Base-by-base conservation (phyloP, 1,284 basidiomycete genomes). In the Rhodotorula glutinis region DNA sequence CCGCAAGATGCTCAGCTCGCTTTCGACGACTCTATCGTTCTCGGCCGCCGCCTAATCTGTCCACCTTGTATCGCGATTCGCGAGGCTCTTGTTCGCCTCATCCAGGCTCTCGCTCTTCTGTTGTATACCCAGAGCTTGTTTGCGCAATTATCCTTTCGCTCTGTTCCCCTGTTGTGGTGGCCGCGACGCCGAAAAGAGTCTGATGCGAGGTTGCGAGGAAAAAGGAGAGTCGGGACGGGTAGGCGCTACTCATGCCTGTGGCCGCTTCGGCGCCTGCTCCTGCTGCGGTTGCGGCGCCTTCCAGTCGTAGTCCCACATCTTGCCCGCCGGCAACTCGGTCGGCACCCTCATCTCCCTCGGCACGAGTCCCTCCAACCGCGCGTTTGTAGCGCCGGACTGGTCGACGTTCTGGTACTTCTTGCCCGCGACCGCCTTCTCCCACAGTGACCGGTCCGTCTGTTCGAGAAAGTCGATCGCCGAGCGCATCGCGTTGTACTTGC, bases 401-500 rank as follows among this genome's bases (percentile, higher is more conserved):
- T 69, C 70, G 2, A 73, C 64, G 33, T 72, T 75, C 55, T 71
- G 68, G 63, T 73, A 75, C 60, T 75, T 71, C 40, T 53, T 57
- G 17, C 69, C 72, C 41, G 62, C 66, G 3, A 55, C 55, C 41
- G 74, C 71, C 62, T 63, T 46, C 17, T 61, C 47, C 41, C 51
- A 74, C 44, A 74, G 33, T 21, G 7, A n/a, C 40, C 49, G 40
- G 53, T 67, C 63, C 30, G 70, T 74, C 54, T 66, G 27, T 47
- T 75, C 67, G 47, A 77, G 72, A n/a, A 75, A 61, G 55, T 71
- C 69, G 56, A 73, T 62, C 13, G 76, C 76, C 10, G 41, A 14
- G 23, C 70, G 65, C 71, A 76, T 73, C 4, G 60, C 38, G 25
- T 55, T 53, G 67, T 74, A 73, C 62, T 75, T 71, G 49, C 61